phyloP scores from a whole-genome alignment of 2,329 filamentous ascomycete genomes.

The Aureobasidium pullulans region DNA sequence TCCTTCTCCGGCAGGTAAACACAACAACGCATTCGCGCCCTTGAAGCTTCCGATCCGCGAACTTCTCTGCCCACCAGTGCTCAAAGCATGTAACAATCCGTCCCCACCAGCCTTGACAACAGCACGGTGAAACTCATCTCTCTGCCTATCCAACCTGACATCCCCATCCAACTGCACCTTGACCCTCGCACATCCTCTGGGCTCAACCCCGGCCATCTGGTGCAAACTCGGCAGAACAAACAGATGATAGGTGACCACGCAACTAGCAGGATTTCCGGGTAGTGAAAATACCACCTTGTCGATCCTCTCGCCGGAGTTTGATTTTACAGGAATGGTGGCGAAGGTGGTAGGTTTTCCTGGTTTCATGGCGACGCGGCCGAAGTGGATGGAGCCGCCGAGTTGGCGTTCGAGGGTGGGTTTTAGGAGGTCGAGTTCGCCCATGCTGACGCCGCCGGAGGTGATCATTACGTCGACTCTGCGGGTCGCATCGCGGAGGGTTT shows the following conservation, averaged over 20 bases:
- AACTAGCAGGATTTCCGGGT: constrained; percentile 89
- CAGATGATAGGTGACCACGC: constrained; percentile 85
- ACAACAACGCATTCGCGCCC: constrained; percentile 79
- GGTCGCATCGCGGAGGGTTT: constrained; percentile 67
- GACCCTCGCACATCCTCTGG: constrained; percentile 63
- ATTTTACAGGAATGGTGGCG: constrained; percentile 68
- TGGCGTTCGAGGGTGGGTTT: constrained; percentile 92
- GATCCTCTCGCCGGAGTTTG: constrained; percentile 45
- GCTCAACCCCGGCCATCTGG: constrained; percentile 61
- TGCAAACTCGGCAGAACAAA: constrained; percentile 88
- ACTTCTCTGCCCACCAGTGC: constrained; percentile 85
- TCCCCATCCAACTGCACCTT: constrained; percentile 65
- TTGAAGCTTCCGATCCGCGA: constrained; percentile 82
- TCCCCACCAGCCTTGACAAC: constrained; percentile 57
- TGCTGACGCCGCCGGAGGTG: constrained; percentile 90
- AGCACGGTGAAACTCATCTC: constrained; percentile 87
- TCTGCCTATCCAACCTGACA: constrained; percentile 63
- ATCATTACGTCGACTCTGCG: constrained; percentile 73
- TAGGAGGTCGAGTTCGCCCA: constrained; percentile 94
- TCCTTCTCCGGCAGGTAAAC: constrained; percentile 56
- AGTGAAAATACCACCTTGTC: constrained; percentile 77
- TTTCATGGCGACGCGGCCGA: constrained; percentile 95
- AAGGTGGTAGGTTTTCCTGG: constrained; percentile 97
- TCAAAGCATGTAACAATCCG: constrained; percentile 64
- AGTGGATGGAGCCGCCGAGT: constrained; percentile 88